Evolutionary conservation across 192 early-diverging fungal species (phyloP), one percentile per base, ranked within the genome.

Genomic region (Geranomyces variabilis): DNA sequence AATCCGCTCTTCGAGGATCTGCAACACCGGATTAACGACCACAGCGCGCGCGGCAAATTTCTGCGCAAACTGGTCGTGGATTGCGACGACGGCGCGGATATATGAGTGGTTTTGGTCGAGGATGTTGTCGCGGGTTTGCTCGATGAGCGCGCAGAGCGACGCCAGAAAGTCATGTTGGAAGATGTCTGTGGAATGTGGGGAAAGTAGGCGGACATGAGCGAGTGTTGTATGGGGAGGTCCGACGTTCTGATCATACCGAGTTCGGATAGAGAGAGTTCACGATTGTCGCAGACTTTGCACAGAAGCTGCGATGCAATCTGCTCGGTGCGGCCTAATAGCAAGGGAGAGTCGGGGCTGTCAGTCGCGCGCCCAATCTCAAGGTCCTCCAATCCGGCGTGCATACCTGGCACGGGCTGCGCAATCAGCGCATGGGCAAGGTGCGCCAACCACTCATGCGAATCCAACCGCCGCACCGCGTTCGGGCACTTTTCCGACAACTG

Each of bases 11-110:
- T 63, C 45, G 0, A 93, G 61, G 5, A 76, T 81, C 46, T 60
- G 41, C 51, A 92, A 49, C 6, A 93, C 72, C 17, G 75, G 76
- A 72, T 93, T 91, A 21, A 58, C 30, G 41, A 78, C 73, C 29
- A 77, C 70, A 13, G 75, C 62, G 7, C 67, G 28, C 33, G 74
- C 79, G 1, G 71, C 62, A 43, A 78, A 81, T 61, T 85, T 79
- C 19, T 79, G 63, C 79, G 86, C 80, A 71, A 84, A 91, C 71
- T 93, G 92, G 65, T 92, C 83, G 66, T 90, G 91, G 12, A 91
- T 79, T 0, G 86, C 80, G 24, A 91, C 62, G 78, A 62, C 22
- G 28, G 28, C 36, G 22, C 74, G 69, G 61, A 91, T 87, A 12
- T 79, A 36, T 12, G 79, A 67, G 64, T 87, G 83, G 28, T 87